These are phyloP conservation scores for Talaromyces islandicus DNA, from an alignment of 2,329 filamentous ascomycete species.

Conservation along the genomic window DNA sequence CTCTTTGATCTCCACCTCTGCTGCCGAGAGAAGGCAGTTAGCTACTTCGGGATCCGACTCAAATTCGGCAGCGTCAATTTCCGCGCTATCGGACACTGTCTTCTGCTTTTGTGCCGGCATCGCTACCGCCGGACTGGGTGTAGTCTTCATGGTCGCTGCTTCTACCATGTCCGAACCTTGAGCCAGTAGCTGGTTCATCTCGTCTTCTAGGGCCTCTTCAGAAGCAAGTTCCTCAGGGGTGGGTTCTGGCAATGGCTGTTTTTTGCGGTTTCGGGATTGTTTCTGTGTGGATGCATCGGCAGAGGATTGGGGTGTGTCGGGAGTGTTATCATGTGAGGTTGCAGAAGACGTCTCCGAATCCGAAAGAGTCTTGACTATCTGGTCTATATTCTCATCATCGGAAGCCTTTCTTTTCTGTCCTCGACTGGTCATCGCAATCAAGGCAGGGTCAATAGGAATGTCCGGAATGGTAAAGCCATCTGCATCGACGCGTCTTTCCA, in stretches of 20 bases:
- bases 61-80: constrained; percentile 76
- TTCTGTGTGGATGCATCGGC: constrained; percentile 18
- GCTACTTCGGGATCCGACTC: constrained; percentile 81
- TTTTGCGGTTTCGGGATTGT: constrained; percentile 24
- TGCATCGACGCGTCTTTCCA: constrained; percentile 49
- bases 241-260: constrained; percentile 40
- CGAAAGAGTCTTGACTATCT: not conserved
- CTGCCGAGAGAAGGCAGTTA: constrained; percentile 67
- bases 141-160: constrained; percentile 13
- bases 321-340: constrained; percentile 1
- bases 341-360: not conserved
- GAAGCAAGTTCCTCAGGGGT: constrained; percentile 57
- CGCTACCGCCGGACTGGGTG: not conserved
- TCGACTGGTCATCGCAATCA: constrained; percentile 15
- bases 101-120: constrained; percentile 21
- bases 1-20: constrained; percentile 78
- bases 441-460: constrained; percentile 39
- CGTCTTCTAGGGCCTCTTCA: constrained; percentile 56
- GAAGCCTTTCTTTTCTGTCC: not conserved
- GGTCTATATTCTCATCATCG: not conserved
- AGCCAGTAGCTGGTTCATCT: constrained; percentile 63
- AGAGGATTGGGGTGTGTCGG: constrained; percentile 8
- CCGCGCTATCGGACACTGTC: constrained; percentile 47
- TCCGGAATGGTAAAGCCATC: constrained; percentile 64
- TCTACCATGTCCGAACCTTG: constrained; percentile 32